Conservation (phyloP, 139 green algal genomes). For the Coccomyxa sp. region DNA sequence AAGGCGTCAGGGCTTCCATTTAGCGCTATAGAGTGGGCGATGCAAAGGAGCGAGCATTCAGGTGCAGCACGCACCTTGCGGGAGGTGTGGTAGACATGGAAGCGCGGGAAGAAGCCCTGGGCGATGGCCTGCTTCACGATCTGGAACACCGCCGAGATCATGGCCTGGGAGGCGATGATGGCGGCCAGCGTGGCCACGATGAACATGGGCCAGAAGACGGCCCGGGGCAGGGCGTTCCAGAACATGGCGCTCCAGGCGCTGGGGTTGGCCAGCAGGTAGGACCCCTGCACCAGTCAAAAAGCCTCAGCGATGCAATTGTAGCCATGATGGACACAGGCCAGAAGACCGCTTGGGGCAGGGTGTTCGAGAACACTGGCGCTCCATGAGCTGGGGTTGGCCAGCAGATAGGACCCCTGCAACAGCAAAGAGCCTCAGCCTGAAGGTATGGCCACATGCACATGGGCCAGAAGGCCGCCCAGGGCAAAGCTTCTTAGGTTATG, state of each 20-base stretch:
- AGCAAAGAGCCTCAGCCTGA: slow-evolving; percentile 3
- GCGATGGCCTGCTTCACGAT: slow-evolving; percentile 42
- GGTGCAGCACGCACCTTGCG: slow-evolving; percentile 14
- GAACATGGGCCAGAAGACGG: slow-evolving; percentile 46
- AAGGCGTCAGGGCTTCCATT: too few species aligned
- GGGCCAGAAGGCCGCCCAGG: slow-evolving; percentile 32
- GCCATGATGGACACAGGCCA: slow-evolving; percentile 54
- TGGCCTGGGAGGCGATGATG: slow-evolving; percentile 39
- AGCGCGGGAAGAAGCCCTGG: slow-evolving; percentile 30
- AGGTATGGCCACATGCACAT: slow-evolving; percentile 49
- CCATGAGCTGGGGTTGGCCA: slow-evolving; percentile 7
- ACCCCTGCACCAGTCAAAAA: not conserved
- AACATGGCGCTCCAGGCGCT: slow-evolving; percentile 3
- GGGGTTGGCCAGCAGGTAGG: slow-evolving; percentile 28
- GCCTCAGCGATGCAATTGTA: slow-evolving; percentile 17
- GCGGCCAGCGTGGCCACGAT: slow-evolving; percentile 43
- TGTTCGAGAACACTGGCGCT: slow-evolving; percentile 20
- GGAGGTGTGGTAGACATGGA: slow-evolving; percentile 18
- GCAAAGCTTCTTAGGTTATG: slow-evolving; percentile 25
- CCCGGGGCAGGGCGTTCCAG: slow-evolving; percentile 20
- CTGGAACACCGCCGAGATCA: slow-evolving; percentile 54
- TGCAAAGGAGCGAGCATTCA: too few species aligned
- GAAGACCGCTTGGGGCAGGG: slow-evolving; percentile 22
- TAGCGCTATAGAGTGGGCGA: too few species aligned
- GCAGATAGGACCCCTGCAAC: slow-evolving; percentile 20